Conservation (phyloP, 2,329 filamentous ascomycete species). For the Orbilia oligospora region DNA sequence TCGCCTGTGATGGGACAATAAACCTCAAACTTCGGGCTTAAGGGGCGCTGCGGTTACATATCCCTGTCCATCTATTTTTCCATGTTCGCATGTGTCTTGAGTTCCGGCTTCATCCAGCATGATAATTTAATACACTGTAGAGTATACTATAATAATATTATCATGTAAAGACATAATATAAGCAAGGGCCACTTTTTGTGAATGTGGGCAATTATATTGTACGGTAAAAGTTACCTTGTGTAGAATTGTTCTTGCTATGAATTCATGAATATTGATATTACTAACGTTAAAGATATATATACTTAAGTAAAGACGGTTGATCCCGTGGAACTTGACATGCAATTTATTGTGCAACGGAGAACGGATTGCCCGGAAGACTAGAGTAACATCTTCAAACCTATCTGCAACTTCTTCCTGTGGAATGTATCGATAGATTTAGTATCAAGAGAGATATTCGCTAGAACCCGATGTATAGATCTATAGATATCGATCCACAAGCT, state of each 20-base stretch:
- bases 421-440: not conserved
- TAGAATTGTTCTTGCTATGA: no score
- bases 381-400: not conserved
- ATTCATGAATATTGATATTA: no score
- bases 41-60: constrained; percentile 3
- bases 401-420: not conserved
- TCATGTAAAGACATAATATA: no score
- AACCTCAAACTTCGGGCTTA: constrained; percentile 28
- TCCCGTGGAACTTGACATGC: not conserved
- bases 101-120: not conserved
- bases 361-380: not conserved
- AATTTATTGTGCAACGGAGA: not conserved
- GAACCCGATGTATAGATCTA: not conserved
- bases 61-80: constrained; percentile 3
- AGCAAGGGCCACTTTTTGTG: no score
- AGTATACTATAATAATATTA: no score
- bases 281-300: no score
- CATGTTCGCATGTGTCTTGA: not conserved
- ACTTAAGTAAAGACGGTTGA: not conserved
- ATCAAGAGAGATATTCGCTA: not conserved
- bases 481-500: no score
- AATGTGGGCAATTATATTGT: not conserved
- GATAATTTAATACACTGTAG: no score
- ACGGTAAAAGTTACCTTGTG: no score
- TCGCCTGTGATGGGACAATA: constrained; percentile 30